Evolutionary conservation across 768 basidiomycete genomes (phyloP).

Genomic region (Lactarius deliciosus): DNA sequence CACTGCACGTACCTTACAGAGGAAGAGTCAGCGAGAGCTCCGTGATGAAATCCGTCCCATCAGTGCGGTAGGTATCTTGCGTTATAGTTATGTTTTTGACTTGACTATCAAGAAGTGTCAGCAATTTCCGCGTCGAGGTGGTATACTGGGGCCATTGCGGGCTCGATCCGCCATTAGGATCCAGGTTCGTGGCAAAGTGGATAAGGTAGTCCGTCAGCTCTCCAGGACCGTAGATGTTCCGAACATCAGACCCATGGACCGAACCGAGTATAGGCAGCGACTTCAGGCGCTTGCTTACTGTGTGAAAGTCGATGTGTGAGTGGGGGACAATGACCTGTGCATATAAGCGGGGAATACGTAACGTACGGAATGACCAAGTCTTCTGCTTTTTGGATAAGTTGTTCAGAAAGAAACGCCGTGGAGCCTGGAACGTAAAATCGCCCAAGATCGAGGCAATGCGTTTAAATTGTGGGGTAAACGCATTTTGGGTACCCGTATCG

Average conservation of each 20-base stretch:
- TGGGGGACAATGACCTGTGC: neutral
- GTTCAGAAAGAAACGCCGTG: conserved; percentile 40
- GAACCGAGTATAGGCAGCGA: conserved; percentile 34
- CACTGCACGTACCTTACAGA: neutral
- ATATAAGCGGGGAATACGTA: neutral
- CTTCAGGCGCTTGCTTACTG: conserved; percentile 40
- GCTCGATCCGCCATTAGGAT: conserved; percentile 32
- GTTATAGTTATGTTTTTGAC: conserved; percentile 14
- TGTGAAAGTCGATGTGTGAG: conserved; percentile 1
- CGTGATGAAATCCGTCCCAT: conserved; percentile 8
- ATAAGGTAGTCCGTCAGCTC: conserved; percentile 29
- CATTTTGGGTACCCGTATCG: conserved; percentile 29
- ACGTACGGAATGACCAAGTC: conserved; percentile 39
- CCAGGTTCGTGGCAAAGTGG: conserved; percentile 33
- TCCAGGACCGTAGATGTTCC: conserved; percentile 17
- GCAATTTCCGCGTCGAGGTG: conserved; percentile 4
- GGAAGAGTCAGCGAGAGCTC: conserved; percentile 7
- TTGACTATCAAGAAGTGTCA: conserved; percentile 25
- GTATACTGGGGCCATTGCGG: conserved; percentile 27
- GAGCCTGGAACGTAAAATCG: conserved; percentile 39
- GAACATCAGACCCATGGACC: conserved; percentile 23
- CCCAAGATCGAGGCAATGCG: conserved; percentile 42
- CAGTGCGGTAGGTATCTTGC: conserved; percentile 29
- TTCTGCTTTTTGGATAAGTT: conserved; percentile 36
- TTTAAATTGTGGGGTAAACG: conserved; percentile 41